Evolutionary conservation across 2,329 filamentous ascomycete species (phyloP), one percentile per base, ranked within the genome.

Genomic region (Trichoderma afroharzianum): DNA sequence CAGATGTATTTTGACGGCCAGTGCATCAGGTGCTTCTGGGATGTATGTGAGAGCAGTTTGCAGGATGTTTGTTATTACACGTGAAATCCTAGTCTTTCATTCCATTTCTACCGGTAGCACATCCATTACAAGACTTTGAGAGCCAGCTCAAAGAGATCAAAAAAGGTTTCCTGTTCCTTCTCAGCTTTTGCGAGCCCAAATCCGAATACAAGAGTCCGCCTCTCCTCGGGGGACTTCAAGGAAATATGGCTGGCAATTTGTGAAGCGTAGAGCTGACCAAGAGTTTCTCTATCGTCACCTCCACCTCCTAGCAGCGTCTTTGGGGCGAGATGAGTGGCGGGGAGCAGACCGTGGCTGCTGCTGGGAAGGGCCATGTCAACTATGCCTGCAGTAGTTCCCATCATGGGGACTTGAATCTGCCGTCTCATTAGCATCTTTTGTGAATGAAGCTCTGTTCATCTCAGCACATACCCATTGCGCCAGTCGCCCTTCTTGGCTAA

Each of bases 271-370:
- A 98, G 88, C 80, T 98, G 95, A 1, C 94, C 95, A 6, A 97
- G 81, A 0, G 92, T 93, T 78, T 98, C 94, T 57, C 94, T 88
- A 61, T 93, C 90, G 67, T 91, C 87, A 36, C 91, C 90, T 59
- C 95, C 94, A 11, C 92, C 94, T 3, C 96, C 96, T 0, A 99
- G 86, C 3, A 99, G 84, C 0, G 94, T 97, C 47, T 90, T 95
- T 1, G 96, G 93, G 0, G 93, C 97, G 55, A 98, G 86, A 76
- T 96, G 92, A 39, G 91, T 87, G 70, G 94, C 89, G 0, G 96
- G 96, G 0, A 98, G 88, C 14, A 87, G 80, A n/a, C 82, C 82
- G 6, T 80, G 77, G 61, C 80, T 81, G 7, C 80, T 81, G 69
- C 81, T 84, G 39, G 85, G 83, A 61, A 90, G 77, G 24, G 86